These are phyloP conservation scores for Zygoascus hellenicus DNA, from an alignment of 1,139 yeast genomes.

Conservation along the genomic window DNA sequence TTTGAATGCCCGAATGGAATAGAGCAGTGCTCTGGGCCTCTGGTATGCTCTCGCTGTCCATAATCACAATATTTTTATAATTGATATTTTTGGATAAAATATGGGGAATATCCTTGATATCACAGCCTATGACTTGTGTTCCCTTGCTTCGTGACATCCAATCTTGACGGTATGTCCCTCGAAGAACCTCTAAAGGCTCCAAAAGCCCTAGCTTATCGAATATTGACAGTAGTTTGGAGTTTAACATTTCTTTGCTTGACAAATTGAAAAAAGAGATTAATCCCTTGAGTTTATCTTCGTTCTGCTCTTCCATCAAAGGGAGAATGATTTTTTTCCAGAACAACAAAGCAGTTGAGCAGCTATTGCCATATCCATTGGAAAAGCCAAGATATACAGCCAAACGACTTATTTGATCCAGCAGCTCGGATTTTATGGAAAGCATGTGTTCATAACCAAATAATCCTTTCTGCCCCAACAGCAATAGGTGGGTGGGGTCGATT, in stretches of 20 bases:
- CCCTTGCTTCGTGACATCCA: not conserved
- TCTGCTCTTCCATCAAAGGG: not conserved
- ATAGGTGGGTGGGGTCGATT: conserved; percentile 24
- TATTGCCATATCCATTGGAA: conserved; percentile 42
- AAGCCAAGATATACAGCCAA: conserved; percentile 35
- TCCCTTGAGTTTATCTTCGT: not conserved
- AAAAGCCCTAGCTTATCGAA: conserved; percentile 7
- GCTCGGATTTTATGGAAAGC: conserved; percentile 16
- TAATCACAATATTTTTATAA: conserved; percentile 2
- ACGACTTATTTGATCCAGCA: conserved; percentile 32
- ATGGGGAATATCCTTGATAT: not conserved
- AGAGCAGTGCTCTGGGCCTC: conserved; percentile 2
- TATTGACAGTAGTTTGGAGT: not conserved
- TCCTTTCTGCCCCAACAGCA: conserved; percentile 24
- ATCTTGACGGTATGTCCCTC: not conserved
- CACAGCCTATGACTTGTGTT: not conserved
- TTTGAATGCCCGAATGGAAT: conserved; percentile 1
- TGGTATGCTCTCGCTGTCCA: not conserved
- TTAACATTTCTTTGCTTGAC: not conserved
- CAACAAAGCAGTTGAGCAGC: conserved; percentile 39
- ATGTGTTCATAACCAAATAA: conserved; percentile 17
- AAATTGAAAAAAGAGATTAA: not conserved
- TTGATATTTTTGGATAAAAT: not conserved
- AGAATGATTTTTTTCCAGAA: conserved; percentile 22
- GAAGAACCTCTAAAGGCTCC: conserved; percentile 10